Evolutionary conservation across 2,329 filamentous ascomycete genomes (phyloP), one percentile per base, ranked within the genome.

Genomic region (Penicillium sp.): DNA sequence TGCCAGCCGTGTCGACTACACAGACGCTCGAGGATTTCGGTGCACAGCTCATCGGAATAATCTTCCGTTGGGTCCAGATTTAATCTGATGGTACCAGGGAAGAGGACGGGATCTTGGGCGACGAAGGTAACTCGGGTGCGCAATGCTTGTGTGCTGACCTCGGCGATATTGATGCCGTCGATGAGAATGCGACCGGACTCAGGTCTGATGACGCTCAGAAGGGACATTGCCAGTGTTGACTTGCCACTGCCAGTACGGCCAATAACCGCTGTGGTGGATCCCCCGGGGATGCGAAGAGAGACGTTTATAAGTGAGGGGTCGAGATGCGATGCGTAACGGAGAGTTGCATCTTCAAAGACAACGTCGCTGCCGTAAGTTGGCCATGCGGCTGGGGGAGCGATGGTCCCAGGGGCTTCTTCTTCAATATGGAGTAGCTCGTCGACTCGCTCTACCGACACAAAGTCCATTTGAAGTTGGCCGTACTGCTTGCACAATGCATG

Each of bases 391-490:
- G 90, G 89, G 0, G 91, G 91, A 2, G 83, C 75, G 3, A 90
- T 73, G 1, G 83, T 81, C 1, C 91, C 91, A 0, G 78, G 80
- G 0, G 85, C 78, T 70, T 96, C 92, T 69, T 90, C 85, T 16
- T 92, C 89, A 0, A 96, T 82, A 57, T 90, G 84, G 1, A 94
- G 80, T 0, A 96, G 81, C 72, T 94, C 90, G 10, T 94, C 86
- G 0, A 96, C 87, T 40, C 92, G 85, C 74, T 96, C 92, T 0
- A 96, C 90, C 0, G 89, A 92, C 0, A 96, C 91, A 64, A 96
- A 96, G 69, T 96, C 89, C 83, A 96, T 92, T 70, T 96, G 91
- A 1, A 96, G 81, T 68, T 90, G 85, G 2, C 92, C 92, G 66
- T 96, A 96, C 57, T 86, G 84, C 59, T 86, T 85, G 73, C 92